Percentiles rank a stretch among this genome's conserved stretches.
Evolutionary conservation across 148 eudicot genomes (phyloP).

Genomic region (Cornus suecica): DNA sequence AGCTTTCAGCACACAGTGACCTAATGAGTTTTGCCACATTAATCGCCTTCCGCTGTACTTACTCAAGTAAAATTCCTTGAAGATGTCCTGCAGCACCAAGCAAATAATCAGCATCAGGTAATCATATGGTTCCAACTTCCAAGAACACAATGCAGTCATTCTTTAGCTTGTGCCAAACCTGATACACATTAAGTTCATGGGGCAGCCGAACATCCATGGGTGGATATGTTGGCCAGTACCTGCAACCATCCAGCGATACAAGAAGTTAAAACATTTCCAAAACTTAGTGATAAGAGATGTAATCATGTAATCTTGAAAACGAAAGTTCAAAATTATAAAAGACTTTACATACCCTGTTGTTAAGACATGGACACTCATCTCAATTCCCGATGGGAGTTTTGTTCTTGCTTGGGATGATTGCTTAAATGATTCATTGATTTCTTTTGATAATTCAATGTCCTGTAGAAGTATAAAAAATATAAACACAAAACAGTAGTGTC

Average conservation of each 20-base stretch:
- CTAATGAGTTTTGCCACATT: constrained; percentile 98
- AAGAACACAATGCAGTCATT: not conserved
- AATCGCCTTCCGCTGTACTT: constrained; percentile 93
- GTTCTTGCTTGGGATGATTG: constrained; percentile 96
- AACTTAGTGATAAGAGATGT: not conserved
- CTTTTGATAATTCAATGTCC: constrained; percentile 96
- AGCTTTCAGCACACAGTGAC: constrained; percentile 91
- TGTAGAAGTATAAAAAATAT: constrained; percentile 28
- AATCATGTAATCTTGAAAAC: constrained; percentile 1
- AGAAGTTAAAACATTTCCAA: not conserved
- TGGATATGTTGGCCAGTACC: constrained; percentile 99
- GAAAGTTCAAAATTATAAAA: constrained; percentile 1
- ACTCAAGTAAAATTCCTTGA: constrained; percentile 92
- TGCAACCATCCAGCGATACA: constrained; percentile 32
- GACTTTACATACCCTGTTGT: constrained; percentile 71
- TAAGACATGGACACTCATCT: constrained; percentile 96
- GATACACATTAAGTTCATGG: constrained; percentile 89
- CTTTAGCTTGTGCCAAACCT: constrained; percentile 47
- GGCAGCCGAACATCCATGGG: constrained; percentile 98
- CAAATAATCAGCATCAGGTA: constrained; percentile 7
- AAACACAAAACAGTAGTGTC: no score
- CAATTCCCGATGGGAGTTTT: constrained; percentile 94
- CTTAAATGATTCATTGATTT: constrained; percentile 91
- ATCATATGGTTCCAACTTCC: not conserved
- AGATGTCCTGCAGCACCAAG: constrained; percentile 65